A percentile compares a stretch with the other conserved stretches of the same genome.
phyloP scores from a whole-genome alignment of 140 eudicot genomes.

The Erigeron philadelphicus region DNA sequence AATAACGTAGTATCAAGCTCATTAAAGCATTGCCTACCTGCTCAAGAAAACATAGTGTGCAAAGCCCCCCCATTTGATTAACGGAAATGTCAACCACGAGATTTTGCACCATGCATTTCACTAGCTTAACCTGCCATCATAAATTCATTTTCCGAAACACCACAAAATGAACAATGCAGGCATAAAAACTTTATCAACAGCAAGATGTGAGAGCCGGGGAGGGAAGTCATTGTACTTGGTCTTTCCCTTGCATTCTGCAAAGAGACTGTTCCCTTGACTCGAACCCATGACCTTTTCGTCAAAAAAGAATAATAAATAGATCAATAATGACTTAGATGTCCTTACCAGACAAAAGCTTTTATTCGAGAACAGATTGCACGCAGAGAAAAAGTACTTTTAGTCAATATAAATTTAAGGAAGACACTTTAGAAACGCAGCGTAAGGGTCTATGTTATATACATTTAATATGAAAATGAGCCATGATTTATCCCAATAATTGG shows the following conservation, averaged over 20 bases:
- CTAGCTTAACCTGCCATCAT: slow-evolving; percentile 77
- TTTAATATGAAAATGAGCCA: not conserved
- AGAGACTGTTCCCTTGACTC: slow-evolving; percentile 4
- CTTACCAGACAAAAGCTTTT: not conserved
- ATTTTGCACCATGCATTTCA: slow-evolving; percentile 85
- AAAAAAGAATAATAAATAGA: slow-evolving; percentile 2
- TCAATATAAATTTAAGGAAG: not conserved
- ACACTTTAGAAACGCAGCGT: not conserved
- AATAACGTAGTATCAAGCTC: not conserved
- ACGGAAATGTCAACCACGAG: slow-evolving; percentile 84
- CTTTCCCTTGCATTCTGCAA: slow-evolving; percentile 13
- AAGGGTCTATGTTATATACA: not conserved
- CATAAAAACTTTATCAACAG: not conserved
- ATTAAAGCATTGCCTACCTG: slow-evolving; percentile 43
- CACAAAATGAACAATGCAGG: not conserved
- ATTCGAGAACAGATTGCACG: slow-evolving; percentile 6
- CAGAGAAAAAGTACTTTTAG: not conserved
- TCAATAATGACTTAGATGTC: slow-evolving; percentile 1
- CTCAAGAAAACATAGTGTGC: slow-evolving; percentile 89
- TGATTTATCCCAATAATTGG: not conserved
- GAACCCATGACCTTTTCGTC: slow-evolving; percentile 10
- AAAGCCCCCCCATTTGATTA: slow-evolving; percentile 84
- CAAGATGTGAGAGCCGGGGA: not conserved
- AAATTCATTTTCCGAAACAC: slow-evolving; percentile 19
- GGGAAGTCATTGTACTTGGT: slow-evolving; percentile 15